phyloP scores from a whole-genome alignment of 2,329 filamentous ascomycete species.

The Zarea fungicola region DNA sequence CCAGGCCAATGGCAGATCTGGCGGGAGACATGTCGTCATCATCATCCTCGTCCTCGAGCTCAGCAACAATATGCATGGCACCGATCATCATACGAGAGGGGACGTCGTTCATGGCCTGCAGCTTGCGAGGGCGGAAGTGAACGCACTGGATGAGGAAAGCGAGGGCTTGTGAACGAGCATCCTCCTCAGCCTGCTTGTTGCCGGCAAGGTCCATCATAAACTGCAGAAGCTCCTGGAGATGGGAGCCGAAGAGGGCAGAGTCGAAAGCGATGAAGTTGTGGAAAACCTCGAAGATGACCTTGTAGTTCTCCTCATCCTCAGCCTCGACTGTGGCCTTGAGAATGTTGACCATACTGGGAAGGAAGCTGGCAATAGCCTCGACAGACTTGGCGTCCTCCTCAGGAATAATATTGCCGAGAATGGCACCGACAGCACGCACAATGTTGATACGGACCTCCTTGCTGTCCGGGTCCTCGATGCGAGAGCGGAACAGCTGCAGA shows the following conservation, averaged over 20 bases:
- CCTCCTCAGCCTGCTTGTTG: conserved; percentile 73
- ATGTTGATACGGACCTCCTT: conserved; percentile 93
- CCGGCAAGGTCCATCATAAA: conserved; percentile 89
- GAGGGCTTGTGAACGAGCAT: conserved; percentile 82
- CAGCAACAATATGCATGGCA: conserved; percentile 82
- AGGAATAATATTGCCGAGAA: conserved; percentile 81
- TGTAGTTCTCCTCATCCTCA: conserved; percentile 79
- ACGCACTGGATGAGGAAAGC: conserved; percentile 92
- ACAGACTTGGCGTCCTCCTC: conserved; percentile 76
- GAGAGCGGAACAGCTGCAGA: conserved; percentile 77
- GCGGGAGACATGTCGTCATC: conserved; percentile 79
- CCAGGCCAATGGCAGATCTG: conserved; percentile 75
- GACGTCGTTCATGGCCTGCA: conserved; percentile 79
- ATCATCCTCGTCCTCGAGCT: conserved; percentile 72
- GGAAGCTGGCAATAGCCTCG: conserved; percentile 68
- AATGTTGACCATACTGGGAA: conserved; percentile 85
- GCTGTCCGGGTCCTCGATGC: conserved; percentile 86
- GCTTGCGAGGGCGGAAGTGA: conserved; percentile 89
- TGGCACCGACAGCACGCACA: conserved; percentile 79
- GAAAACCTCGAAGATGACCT: conserved; percentile 93
- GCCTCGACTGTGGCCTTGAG: conserved; percentile 77
- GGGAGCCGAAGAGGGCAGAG: conserved; percentile 71
- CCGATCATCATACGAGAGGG: conserved; percentile 83
- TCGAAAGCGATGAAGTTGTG: conserved; percentile 91
- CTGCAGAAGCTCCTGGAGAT: conserved; percentile 83